Conservation (phyloP, 1,284 basidiomycete genomes). For the Rhodofomes roseus region DNA sequence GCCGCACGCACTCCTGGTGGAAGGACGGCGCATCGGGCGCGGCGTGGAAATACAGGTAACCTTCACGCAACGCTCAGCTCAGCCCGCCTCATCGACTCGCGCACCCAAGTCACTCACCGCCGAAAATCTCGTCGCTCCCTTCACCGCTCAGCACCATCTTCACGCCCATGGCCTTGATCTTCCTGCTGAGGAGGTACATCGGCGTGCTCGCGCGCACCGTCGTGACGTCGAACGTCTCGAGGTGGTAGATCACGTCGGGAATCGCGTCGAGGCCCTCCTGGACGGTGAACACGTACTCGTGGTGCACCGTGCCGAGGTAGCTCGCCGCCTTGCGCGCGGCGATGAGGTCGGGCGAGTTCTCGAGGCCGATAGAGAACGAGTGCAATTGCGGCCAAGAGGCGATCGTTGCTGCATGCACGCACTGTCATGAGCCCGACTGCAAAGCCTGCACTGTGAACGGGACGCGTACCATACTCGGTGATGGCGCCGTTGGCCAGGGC, state of each 20-base stretch:
- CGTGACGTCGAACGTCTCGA: conserved; percentile 99
- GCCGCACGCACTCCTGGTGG: conserved; percentile 93
- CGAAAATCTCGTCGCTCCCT: conserved; percentile 97
- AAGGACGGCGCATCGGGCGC: conserved; percentile 88
- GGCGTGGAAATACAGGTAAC: conserved; percentile 99
- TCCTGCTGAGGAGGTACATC: conserved; percentile 95
- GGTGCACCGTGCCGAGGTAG: conserved; percentile 93
- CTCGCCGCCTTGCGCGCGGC: conserved; percentile 94
- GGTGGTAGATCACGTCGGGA: conserved; percentile 96
- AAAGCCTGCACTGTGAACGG: neutral
- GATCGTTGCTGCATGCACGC: conserved; percentile 52
- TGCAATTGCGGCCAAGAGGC: conserved; percentile 96
- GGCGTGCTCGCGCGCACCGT: conserved; percentile 98
- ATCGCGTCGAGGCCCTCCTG: conserved; percentile 98
- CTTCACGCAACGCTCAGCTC: conserved; percentile 34
- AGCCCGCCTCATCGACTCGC: neutral
- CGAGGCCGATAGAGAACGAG: conserved; percentile 96
- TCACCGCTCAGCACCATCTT: conserved; percentile 99
- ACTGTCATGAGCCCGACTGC: conserved; percentile 3
- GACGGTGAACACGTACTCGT: conserved; percentile 98
- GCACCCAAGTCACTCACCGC: conserved; percentile 51
- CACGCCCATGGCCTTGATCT: conserved; percentile 99
- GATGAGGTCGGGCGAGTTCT: conserved; percentile 92
- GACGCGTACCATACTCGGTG: conserved; percentile 50
- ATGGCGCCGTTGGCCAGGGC: conserved; percentile 29